Evolutionary conservation across 1,284 basidiomycete species (phyloP).

Genomic region (Fistulinella staudtii): DNA sequence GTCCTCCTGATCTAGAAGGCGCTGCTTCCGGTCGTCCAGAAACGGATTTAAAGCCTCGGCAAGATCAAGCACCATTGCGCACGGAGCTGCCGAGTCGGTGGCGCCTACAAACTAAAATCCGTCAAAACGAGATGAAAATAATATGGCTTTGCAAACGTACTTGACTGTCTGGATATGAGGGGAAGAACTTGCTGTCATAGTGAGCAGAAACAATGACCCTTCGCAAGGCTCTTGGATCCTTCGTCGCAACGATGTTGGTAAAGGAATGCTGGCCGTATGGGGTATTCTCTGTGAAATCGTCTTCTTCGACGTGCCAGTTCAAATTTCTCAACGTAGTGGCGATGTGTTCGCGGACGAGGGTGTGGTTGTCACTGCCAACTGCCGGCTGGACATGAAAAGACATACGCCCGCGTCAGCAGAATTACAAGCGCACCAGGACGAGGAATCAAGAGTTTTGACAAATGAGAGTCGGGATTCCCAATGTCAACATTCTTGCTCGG

Average conservation of each 20-base stretch:
- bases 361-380: constrained; percentile 77
- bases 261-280: constrained; percentile 82
- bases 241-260: constrained; percentile 92
- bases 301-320: constrained; percentile 85
- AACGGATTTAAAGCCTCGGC: constrained; percentile 76
- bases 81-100: constrained; percentile 95
- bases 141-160: constrained; percentile 37
- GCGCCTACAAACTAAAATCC: constrained; percentile 85
- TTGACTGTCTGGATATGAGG: constrained; percentile 66
- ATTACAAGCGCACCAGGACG: constrained; percentile 70
- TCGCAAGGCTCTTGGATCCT: constrained; percentile 79
- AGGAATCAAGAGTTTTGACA: constrained; percentile 80
- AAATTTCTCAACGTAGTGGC: constrained; percentile 62
- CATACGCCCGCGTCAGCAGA: too few species aligned
- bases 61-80: constrained; percentile 89
- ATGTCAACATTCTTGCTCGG: constrained; percentile 66
- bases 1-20: constrained; percentile 50
- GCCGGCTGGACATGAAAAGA: constrained; percentile 5
- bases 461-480: constrained; percentile 61
- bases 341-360: constrained; percentile 76
- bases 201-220: constrained; percentile 91
- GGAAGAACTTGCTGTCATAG: constrained; percentile 93
- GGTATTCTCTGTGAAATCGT: constrained; percentile 75
- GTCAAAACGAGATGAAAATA: constrained; percentile 5
- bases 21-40: constrained; percentile 58